Base-by-base conservation (phyloP, 306 rosid genomes). In the Cucumis melo region DNA sequence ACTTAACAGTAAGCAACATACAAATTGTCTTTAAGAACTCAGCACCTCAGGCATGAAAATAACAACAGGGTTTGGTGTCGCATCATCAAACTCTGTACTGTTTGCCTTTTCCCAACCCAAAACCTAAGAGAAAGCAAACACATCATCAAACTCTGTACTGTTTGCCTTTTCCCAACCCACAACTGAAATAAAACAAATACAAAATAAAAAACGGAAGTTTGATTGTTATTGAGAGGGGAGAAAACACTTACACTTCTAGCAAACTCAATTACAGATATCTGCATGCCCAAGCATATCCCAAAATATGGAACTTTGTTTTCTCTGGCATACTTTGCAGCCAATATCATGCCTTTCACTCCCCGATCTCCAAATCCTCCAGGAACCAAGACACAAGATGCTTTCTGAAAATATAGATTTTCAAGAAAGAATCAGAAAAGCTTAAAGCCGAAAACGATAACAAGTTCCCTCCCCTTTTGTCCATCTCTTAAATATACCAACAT, bases 361-460 rank as follows among this genome's bases (percentile, higher is more conserved):
- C 99, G 99, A 84, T 94, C 98, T 79, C 99, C 99, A 89, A 94
- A 94, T 76, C 99, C 99, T 79, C 99, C 99, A 20, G 99, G 99
- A 87, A 94, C 96, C 90, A 94, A 82, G 77, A 94, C 92, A 64
- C 99, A 94, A 41, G 91, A 89, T 48, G 99, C 99, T 66, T 84
- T 84, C 99, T 94, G 90, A 82, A 74, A 82, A 73, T 70, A 57
- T 24, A 82, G 63, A 15, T 34, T 71, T 38, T 81, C 58, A 72
- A 76, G 46, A 71, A 75, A 61, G 50, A 36, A 71, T 50, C 10
- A 34, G 67, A 78, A 77, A 36, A 38, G 79, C 75, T 53, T 5
- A 16, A 72, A 72, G 27, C 39, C 41, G 10, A 72, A 29, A 16
- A 74, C 20, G 48, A 78, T 15, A 71, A 48, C 24, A 79, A 64